Percentiles rank a stretch among this genome's conserved stretches.
Conservation (phyloP, 208 protist genomes). For the Spironucleus salmonicida region DNA sequence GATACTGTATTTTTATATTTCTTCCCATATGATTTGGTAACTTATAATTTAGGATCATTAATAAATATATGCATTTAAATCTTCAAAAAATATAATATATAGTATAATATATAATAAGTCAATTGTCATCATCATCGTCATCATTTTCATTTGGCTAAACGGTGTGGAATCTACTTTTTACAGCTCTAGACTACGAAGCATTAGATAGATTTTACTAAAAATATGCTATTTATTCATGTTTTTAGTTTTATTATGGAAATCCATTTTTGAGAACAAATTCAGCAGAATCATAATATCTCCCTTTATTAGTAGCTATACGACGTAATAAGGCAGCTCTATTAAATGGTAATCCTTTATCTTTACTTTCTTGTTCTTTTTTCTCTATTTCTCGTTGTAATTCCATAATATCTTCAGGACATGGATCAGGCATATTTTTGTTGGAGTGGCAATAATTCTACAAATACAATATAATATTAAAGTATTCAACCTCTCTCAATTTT, state of each 20-base stretch:
- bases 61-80: too few relatives aligned
- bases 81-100: too few relatives aligned
- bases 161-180: background rate
- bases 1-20: too few relatives aligned
- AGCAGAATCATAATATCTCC: constrained; percentile 20
- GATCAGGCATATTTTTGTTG: too few relatives aligned
- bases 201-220: background rate
- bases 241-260: background rate
- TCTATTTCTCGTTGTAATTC: constrained; percentile 15
- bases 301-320: background rate
- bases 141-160: background rate
- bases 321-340: constrained; percentile 7
- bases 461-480: too few relatives aligned
- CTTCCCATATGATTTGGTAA: too few relatives aligned
- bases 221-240: background rate
- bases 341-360: background rate
- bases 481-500: too few relatives aligned
- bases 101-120: background rate
- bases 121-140: constrained; percentile 14
- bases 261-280: constrained; percentile 4
- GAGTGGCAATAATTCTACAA: too few relatives aligned
- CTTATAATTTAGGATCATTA: too few relatives aligned
- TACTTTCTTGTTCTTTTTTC: background rate
- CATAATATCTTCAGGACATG: background rate
- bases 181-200: background rate